These are phyloP conservation scores for Sporothrix schenckii DNA, from an alignment of 2,329 filamentous ascomycete species.

Conservation along the genomic window DNA sequence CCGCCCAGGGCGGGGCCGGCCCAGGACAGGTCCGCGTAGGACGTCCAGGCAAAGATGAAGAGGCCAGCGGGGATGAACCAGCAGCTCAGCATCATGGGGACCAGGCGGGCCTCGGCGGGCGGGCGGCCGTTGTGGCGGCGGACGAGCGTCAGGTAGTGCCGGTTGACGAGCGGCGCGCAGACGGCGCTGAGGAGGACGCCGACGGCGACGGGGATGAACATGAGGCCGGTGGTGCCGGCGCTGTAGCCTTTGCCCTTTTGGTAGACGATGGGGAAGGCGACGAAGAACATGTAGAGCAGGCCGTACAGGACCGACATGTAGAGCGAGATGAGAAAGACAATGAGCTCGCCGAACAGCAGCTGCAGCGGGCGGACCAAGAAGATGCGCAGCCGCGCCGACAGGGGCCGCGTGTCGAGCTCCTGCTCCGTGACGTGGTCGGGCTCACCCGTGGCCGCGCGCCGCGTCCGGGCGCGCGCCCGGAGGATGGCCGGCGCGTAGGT, in stretches of 20 bases:
- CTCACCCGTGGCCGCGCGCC: constrained; percentile 70
- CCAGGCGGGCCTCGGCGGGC: constrained; percentile 74
- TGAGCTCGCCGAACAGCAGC: constrained; percentile 79
- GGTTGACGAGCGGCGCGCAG: constrained; percentile 75
- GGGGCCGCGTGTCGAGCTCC: constrained; percentile 72
- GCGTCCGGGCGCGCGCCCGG: constrained; percentile 67
- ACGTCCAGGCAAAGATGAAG: constrained; percentile 58
- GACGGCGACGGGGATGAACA: constrained; percentile 83
- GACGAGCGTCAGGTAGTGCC: constrained; percentile 71
- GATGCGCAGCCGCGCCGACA: constrained; percentile 68
- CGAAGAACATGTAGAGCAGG: constrained; percentile 76
- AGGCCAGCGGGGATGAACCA: constrained; percentile 68
- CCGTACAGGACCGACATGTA: constrained; percentile 86
- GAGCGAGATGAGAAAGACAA: constrained; percentile 79
- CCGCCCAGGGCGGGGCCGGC: constrained; percentile 72
- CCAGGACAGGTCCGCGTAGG: constrained; percentile 68
- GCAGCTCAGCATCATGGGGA: constrained; percentile 80
- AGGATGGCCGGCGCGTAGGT: constrained; percentile 84
- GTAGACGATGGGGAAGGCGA: constrained; percentile 72
- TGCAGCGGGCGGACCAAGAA: constrained; percentile 84
- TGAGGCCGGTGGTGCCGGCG: constrained; percentile 73
- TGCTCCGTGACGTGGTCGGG: constrained; percentile 73
- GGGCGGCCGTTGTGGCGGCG: constrained; percentile 69
- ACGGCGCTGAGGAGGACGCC: constrained; percentile 68
- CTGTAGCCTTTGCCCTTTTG: constrained; percentile 78